Conservation (phyloP, 331 rosid genomes). For the Quercus phellos region DNA sequence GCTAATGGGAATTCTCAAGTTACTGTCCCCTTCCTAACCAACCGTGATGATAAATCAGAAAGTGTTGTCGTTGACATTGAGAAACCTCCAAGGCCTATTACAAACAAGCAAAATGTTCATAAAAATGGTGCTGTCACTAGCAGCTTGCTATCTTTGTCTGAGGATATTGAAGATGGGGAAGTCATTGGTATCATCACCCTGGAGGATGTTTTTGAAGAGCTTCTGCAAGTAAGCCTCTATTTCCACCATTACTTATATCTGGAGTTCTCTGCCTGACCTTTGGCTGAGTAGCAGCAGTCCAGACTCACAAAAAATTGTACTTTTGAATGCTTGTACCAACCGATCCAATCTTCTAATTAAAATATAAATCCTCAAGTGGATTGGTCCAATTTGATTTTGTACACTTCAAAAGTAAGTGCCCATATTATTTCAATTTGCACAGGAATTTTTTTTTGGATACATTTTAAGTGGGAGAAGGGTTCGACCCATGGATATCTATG, state of each 20-base stretch:
- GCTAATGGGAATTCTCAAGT: slow-evolving; percentile 38
- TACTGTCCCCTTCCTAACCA: slow-evolving; percentile 66
- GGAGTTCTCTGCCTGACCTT: not conserved
- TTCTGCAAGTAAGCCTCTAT: slow-evolving; percentile 60
- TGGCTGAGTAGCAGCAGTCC: not conserved
- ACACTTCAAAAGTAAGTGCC: not conserved
- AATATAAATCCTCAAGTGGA: not conserved
- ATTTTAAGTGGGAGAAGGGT: too few relatives aligned
- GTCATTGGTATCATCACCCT: slow-evolving; percentile 88
- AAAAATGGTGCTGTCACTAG: slow-evolving; percentile 30
- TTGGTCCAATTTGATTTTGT: not conserved
- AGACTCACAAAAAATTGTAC: not conserved
- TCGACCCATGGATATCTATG: too few relatives aligned
- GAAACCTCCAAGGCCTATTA: slow-evolving; percentile 38
- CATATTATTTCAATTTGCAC: not conserved
- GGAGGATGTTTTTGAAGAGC: slow-evolving; percentile 95
- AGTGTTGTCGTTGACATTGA: slow-evolving; percentile 63
- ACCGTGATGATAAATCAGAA: slow-evolving; percentile 38
- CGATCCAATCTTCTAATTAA: not conserved
- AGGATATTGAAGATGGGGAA: slow-evolving; percentile 81
- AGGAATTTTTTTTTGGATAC: too few relatives aligned
- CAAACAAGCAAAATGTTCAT: not conserved
- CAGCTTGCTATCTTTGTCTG: slow-evolving; percentile 36
- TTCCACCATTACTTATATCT: slow-evolving; percentile 11
- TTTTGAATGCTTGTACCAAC: not conserved